phyloP scores from a whole-genome alignment of 2,329 filamentous ascomycete genomes.

The Fusarium citri region DNA sequence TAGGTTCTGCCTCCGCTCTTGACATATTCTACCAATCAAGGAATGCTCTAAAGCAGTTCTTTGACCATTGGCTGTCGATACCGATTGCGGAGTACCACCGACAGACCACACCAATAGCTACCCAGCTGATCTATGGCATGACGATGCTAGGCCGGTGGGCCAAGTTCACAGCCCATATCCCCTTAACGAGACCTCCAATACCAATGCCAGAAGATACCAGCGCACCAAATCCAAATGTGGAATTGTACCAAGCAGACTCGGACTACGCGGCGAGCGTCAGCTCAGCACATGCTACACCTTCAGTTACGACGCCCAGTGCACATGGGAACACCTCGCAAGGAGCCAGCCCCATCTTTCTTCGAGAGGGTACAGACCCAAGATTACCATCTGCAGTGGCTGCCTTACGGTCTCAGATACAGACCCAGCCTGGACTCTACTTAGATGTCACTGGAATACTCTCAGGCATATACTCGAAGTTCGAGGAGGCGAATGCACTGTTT shows the following conservation, averaged over 20 bases:
- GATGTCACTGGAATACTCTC: constrained; percentile 59
- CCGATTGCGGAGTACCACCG: constrained; percentile 57
- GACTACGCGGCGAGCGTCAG: constrained; percentile 30
- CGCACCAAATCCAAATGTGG: constrained; percentile 29
- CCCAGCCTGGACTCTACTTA: constrained; percentile 58
- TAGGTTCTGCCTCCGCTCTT: constrained; percentile 56
- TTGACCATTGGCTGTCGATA: constrained; percentile 61
- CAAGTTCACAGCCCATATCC: constrained; percentile 57
- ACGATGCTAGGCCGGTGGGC: constrained; percentile 65
- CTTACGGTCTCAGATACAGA: constrained; percentile 56
- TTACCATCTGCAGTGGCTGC: constrained; percentile 56
- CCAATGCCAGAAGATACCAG: constrained; percentile 46
- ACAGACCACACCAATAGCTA: constrained; percentile 58
- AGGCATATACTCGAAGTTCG: constrained; percentile 56
- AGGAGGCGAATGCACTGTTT: constrained; percentile 56
- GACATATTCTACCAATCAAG: constrained; percentile 64
- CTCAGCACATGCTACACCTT: constrained; percentile 13
- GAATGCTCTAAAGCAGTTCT: constrained; percentile 60
- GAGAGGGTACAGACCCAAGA: constrained; percentile 51
- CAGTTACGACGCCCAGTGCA: constrained; percentile 19
- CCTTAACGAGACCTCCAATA: constrained; percentile 40
- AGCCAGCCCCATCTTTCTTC: constrained; percentile 39
- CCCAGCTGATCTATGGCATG: constrained; percentile 63
- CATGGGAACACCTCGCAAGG: constrained; percentile 23
- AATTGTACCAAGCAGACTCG: constrained; percentile 42